A percentile compares a stretch with the other conserved stretches of the same genome.
Conservation (phyloP, 768 basidiomycete species). For the Collybiopsis luxurians region DNA sequence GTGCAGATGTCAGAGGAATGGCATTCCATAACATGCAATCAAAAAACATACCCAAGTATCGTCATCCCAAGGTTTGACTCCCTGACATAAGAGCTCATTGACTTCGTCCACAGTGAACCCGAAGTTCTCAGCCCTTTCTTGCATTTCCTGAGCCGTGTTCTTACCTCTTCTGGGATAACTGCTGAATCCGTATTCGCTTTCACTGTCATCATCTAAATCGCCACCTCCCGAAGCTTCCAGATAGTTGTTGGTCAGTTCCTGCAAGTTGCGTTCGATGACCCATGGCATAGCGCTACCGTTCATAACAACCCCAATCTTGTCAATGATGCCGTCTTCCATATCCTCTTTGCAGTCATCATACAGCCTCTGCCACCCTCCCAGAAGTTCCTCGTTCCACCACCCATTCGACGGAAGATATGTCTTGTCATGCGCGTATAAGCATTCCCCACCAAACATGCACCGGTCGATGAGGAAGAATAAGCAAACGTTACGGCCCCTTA, state of each 20-base stretch:
- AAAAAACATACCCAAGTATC: conserved; percentile 38
- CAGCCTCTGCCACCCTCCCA: neutral
- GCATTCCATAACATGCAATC: no score
- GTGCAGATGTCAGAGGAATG: neutral
- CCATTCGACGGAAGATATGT: conserved; percentile 26
- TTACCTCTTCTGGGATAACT: neutral
- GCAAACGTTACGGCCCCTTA: conserved; percentile 41
- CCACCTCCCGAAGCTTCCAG: neutral
- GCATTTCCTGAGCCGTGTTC: conserved; percentile 4
- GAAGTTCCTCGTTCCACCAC: conserved; percentile 25
- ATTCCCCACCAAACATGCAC: conserved; percentile 29
- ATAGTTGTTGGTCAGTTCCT: neutral
- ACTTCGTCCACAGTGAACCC: conserved; percentile 33
- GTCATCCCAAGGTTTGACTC: conserved; percentile 45
- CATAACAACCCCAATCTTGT: neutral
- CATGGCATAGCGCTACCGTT: neutral
- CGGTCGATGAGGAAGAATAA: conserved; percentile 26
- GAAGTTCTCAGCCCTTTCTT: conserved; percentile 20
- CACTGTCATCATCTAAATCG: neutral
- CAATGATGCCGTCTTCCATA: neutral
- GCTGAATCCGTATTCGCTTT: neutral
- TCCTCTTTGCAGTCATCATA: neutral
- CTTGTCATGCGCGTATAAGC: conserved; percentile 32
- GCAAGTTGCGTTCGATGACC: neutral
- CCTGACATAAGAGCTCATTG: conserved; percentile 32